Evolutionary conservation across 2,329 filamentous ascomycete genomes (phyloP).

Genomic region (Neofusicoccum laricinum): DNA sequence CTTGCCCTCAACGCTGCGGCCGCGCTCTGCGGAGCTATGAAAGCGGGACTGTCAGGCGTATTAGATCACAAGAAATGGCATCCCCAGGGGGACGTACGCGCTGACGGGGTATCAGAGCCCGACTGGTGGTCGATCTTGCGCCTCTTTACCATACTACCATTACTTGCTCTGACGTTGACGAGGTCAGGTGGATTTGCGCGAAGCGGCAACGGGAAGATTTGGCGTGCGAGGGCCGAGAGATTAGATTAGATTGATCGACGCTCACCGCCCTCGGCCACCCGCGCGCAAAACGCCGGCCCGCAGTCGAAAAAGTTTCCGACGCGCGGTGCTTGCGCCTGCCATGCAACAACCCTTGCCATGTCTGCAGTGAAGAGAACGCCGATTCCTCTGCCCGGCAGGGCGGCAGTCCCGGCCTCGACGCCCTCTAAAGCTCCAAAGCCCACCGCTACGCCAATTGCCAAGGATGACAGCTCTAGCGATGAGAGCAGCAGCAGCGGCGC

Average conservation of each 20-base stretch:
- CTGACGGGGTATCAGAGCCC: background rate
- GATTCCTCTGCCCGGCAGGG: conserved; percentile 31
- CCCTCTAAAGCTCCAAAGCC: conserved; percentile 26
- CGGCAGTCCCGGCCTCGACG: conserved; percentile 10
- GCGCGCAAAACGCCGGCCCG: conserved; percentile 1
- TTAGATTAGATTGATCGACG: conserved; percentile 9
- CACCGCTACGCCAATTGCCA: conserved; percentile 21
- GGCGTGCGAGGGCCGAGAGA: background rate
- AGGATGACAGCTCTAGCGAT: conserved; percentile 29
- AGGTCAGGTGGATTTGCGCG: background rate
- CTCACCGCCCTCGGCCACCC: conserved; percentile 10
- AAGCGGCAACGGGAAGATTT: conserved; percentile 5
- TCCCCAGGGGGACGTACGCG: background rate
- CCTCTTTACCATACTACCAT: background rate
- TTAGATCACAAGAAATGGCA: conserved; percentile 1
- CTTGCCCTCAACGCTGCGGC: conserved; percentile 12
- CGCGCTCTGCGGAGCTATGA: conserved; percentile 10
- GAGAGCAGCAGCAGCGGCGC: conserved; percentile 29
- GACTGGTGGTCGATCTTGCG: conserved; percentile 2
- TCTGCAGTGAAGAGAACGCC: conserved; percentile 33
- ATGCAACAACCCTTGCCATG: conserved; percentile 27
- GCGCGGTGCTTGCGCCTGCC: conserved; percentile 10
- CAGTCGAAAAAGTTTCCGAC: conserved; percentile 13
- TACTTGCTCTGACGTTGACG: background rate
- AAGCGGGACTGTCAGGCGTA: conserved; percentile 6